Conservation (phyloP, 148 eudicot species). For the Chenopodium album region DNA sequence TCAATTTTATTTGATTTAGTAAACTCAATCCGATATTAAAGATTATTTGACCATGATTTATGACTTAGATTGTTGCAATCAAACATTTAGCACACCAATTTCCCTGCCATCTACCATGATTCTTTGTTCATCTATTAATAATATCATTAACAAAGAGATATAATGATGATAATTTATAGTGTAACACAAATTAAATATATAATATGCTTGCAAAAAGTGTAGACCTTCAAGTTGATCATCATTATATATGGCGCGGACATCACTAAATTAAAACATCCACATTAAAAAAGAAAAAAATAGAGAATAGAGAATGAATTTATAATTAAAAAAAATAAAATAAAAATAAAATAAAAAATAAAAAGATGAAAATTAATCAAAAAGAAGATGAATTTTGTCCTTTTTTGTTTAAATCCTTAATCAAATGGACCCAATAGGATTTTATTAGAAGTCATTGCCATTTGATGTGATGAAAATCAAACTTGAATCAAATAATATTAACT, state of each 20-base stretch:
- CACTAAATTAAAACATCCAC: neutral
- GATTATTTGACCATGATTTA: neutral
- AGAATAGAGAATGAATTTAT: neutral
- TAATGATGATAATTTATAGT: conserved; percentile 1
- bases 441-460: conserved; percentile 1
- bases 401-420: neutral
- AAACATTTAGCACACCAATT: neutral
- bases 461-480: neutral
- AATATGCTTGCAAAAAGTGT: neutral
- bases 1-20: neutral
- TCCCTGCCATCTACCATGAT: neutral
- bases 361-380: neutral
- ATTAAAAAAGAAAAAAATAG: neutral
- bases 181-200: neutral
- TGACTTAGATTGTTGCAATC: neutral
- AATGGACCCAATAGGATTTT: conserved; percentile 10
- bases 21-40: neutral
- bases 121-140: neutral
- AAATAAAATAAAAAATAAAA: neutral
- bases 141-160: neutral
- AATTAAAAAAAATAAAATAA: neutral
- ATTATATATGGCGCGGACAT: conserved; percentile 17
- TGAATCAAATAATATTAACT: neutral
- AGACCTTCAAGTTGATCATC: neutral
- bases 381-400: neutral